These are phyloP conservation scores for Geotrichum phurueaensis DNA, from an alignment of 1,139 yeast species.

Conservation along the genomic window DNA sequence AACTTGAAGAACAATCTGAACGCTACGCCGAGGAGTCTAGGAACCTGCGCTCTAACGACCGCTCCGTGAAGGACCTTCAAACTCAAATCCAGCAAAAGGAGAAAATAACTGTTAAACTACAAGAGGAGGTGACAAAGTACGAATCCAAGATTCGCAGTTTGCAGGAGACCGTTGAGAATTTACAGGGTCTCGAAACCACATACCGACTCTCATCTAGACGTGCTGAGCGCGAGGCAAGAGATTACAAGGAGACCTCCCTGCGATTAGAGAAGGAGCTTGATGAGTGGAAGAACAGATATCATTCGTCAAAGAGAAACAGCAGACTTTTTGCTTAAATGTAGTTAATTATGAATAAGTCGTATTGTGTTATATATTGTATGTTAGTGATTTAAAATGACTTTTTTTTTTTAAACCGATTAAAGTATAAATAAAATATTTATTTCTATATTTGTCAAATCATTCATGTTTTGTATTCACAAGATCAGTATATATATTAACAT, in stretches of 20 bases:
- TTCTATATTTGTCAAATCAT: background rate
- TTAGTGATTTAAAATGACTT: too few species aligned
- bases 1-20: constrained; percentile 35
- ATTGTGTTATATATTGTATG: too few species aligned
- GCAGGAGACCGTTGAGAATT: constrained; percentile 36
- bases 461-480: background rate
- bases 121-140: constrained; percentile 32
- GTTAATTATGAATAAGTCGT: background rate
- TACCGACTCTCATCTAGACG: constrained; percentile 41
- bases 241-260: constrained; percentile 49
- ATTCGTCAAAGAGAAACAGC: constrained; percentile 6
- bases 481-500: background rate
- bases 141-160: constrained; percentile 38
- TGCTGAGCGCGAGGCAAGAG: constrained; percentile 46
- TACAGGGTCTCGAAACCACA: constrained; percentile 43
- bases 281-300: constrained; percentile 51
- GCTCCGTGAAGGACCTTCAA: constrained; percentile 31
- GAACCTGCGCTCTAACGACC: constrained; percentile 31
- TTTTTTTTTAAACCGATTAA: too few species aligned
- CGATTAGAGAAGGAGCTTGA: constrained; percentile 59
- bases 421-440: too few species aligned
- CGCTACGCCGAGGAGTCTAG: constrained; percentile 34
- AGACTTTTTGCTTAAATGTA: background rate
- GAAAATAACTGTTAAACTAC: constrained; percentile 27
- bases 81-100: constrained; percentile 28